A percentile compares a stretch with the other conserved stretches of the same genome.
phyloP scores from a whole-genome alignment of 805 yeast genomes.

The Jamesozyma piceae region DNA sequence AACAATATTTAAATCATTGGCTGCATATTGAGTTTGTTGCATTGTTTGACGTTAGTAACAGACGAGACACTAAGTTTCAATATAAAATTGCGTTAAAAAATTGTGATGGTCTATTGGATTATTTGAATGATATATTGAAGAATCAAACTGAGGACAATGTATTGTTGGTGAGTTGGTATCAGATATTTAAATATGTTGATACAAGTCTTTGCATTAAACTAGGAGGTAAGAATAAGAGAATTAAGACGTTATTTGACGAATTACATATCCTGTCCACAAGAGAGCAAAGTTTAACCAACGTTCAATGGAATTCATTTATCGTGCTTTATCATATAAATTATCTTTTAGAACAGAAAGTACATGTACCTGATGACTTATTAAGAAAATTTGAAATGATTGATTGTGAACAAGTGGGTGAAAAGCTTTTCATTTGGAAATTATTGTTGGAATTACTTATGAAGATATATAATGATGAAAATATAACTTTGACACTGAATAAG shows the following conservation, averaged over 20 bases:
- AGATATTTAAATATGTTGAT: slow-evolving; percentile 15
- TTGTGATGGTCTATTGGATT: slow-evolving; percentile 13
- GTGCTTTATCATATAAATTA: slow-evolving; percentile 11
- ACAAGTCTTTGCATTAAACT: slow-evolving; percentile 8
- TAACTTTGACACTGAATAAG: slow-evolving; percentile 18
- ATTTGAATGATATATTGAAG: slow-evolving; percentile 2
- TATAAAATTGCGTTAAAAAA: slow-evolving; percentile 19
- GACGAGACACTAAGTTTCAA: slow-evolving; percentile 13
- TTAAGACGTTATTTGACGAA: slow-evolving; percentile 6
- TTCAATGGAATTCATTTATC: slow-evolving; percentile 13
- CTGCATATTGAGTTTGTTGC: slow-evolving; percentile 19
- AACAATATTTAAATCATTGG: slow-evolving; percentile 9
- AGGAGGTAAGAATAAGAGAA: slow-evolving; percentile 7
- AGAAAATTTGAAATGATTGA: slow-evolving; percentile 2
- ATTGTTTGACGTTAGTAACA: slow-evolving; percentile 14
- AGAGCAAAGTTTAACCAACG: neutral
- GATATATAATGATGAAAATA: slow-evolving; percentile 23
- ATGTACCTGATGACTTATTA: slow-evolving; percentile 7
- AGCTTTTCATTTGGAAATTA: slow-evolving; percentile 21
- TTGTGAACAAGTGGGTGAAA: slow-evolving; percentile 7
- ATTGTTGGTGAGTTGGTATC: slow-evolving; percentile 10
- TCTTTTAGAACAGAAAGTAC: slow-evolving; percentile 12
- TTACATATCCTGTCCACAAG: neutral
- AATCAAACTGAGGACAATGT: slow-evolving; percentile 1
- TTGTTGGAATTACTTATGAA: slow-evolving; percentile 15